phyloP scores from a whole-genome alignment of 441 rosid genomes.

The Adansonia rubrostipa region DNA sequence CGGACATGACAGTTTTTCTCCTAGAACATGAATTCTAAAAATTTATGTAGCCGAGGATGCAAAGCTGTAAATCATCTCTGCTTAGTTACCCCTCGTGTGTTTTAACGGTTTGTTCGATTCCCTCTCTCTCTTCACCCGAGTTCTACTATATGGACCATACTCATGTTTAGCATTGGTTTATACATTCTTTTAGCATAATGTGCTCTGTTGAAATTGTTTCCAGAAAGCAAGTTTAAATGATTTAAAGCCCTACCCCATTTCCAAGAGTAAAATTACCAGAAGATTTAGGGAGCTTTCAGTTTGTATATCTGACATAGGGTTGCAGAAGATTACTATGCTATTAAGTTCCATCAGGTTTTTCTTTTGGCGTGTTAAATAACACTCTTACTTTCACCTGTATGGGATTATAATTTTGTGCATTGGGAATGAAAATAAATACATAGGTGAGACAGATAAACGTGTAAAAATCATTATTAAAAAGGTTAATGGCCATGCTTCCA shows the following conservation, averaged over 20 bases:
- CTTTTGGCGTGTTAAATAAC: background rate
- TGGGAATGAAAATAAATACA: slow-evolving; percentile 34
- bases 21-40: background rate
- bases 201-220: background rate
- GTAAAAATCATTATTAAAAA: background rate
- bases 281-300: slow-evolving; percentile 8
- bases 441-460: background rate
- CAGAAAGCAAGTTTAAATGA: background rate
- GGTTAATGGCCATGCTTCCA: background rate
- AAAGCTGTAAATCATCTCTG: no score
- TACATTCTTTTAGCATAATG: background rate
- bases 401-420: slow-evolving; percentile 33
- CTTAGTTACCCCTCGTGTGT: no score
- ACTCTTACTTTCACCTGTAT: background rate
- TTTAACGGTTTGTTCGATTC: background rate
- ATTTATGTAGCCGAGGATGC: background rate
- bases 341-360: background rate
- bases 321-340: slow-evolving; percentile 5
- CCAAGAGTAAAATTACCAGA: background rate
- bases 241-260: background rate
- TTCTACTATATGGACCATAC: no score
- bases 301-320: background rate
- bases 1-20: no score
- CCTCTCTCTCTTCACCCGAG: background rate
- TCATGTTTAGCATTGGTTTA: background rate